A percentile compares a stretch with the other conserved stretches of the same genome.
Evolutionary conservation across 768 basidiomycete genomes (phyloP).

Genomic region (Boletus rufocinnamomeus): DNA sequence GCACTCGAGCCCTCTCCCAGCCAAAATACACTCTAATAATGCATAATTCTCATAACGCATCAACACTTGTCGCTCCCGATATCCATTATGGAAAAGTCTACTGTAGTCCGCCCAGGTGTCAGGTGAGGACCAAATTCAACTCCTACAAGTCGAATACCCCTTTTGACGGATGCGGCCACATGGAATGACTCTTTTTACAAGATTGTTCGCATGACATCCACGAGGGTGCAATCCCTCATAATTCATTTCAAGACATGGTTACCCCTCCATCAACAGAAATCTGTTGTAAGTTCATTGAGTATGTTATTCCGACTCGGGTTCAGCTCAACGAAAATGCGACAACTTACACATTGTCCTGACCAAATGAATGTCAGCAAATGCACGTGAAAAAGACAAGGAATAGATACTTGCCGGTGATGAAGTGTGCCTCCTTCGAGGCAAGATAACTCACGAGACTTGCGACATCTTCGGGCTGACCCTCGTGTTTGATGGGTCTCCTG

Average conservation of each 20-base stretch:
- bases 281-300: conserved; percentile 9
- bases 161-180: background rate
- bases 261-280: conserved; percentile 23
- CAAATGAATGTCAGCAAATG: background rate
- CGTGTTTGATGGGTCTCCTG: conserved; percentile 10
- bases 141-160: background rate
- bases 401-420: conserved; percentile 35
- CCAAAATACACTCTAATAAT: too few species aligned
- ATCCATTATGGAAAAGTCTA: too few species aligned
- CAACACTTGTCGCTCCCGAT: too few species aligned
- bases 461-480: conserved; percentile 36
- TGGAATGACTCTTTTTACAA: background rate
- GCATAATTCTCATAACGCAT: too few species aligned
- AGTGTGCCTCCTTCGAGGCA: conserved; percentile 38
- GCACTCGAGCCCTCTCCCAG: too few species aligned
- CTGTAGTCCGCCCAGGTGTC: background rate
- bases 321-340: background rate
- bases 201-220: background rate
- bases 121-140: background rate
- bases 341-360: conserved; percentile 29
- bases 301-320: background rate
- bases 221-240: background rate
- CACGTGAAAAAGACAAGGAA: background rate
- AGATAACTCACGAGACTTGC: conserved; percentile 40
- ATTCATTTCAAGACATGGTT: conserved; percentile 6